Base-by-base conservation (phyloP, 805 yeast genomes). In the Isabelozyma rhagii region DNA sequence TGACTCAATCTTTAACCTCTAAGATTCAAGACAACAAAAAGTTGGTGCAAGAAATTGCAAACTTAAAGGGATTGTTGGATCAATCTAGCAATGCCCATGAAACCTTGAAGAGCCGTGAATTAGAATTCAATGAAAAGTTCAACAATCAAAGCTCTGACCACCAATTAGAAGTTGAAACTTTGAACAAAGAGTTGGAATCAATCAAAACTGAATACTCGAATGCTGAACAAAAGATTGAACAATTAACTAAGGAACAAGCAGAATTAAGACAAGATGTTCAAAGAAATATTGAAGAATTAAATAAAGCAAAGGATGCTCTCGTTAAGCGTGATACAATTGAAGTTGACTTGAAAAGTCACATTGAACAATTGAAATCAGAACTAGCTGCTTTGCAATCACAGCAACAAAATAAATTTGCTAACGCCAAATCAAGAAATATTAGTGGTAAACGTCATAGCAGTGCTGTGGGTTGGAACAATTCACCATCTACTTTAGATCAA, bases 11-110 rank as follows among this genome's bases (percentile, higher is more conserved):
- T 10, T 76, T 93, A 52, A 82, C 96, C 0, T 71, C 83, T 38
- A 88, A 89, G 66, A 85, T 87, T 25, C 88, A 83, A 56, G 97
- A 90, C 58, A 92, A 92, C 68, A 86, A 85, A 72, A 80, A 78
- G 52, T 76, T 93, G 62, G 77, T 81, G 51, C 69, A 71, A 13
- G 87, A 87, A 60, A 80, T 92, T 45, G 78, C 80, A 13, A 63
- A 60, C 49, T 66, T 74, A 55, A 74, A 67, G 55, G 61, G 48
- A 41, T 64, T 69, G 49, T 74, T 89, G 51, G 81, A 78, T 31
- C 85, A 80, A 53, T 77, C 84, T 6, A 71, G 77, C 41, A 67
- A 66, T 40, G 75, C 81, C 2, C 84, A 83, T 54, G 83, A 80
- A 51, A 64, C 72, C 4, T 69, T 85, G 54, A 79, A 81, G 59